A percentile compares a stretch with the other conserved stretches of the same genome.
Conservation (phyloP, 148 eudicot genomes). For the Spergularia marina region DNA sequence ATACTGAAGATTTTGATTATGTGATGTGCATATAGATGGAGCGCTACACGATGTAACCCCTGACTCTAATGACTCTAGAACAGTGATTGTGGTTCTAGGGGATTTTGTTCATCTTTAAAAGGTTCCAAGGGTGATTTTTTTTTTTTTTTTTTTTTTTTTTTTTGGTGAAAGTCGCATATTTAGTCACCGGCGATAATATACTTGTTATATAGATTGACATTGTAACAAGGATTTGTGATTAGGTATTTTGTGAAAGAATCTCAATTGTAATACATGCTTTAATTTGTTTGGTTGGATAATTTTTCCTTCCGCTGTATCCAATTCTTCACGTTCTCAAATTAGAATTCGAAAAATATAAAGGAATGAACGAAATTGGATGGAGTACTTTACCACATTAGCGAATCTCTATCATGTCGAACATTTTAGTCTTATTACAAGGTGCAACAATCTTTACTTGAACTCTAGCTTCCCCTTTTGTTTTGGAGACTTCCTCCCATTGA, state of each 20-base stretch:
- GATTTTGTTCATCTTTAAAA: background rate
- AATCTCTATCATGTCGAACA: too few species aligned
- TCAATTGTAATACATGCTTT: too few species aligned
- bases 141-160: background rate
- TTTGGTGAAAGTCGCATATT: background rate
- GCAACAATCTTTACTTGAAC: too few species aligned
- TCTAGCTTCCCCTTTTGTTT: too few species aligned
- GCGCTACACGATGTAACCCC: background rate
- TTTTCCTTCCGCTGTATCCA: too few species aligned
- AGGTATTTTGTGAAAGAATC: background rate
- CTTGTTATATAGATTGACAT: background rate
- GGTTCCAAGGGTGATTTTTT: conserved; percentile 5
- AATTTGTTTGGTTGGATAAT: too few species aligned
- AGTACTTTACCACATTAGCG: too few species aligned
- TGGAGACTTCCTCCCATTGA: too few species aligned
- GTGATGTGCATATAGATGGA: background rate
- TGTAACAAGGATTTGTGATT: background rate
- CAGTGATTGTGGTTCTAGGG: background rate
- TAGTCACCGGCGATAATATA: conserved; percentile 1
- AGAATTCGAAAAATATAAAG: too few species aligned
- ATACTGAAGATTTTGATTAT: background rate
- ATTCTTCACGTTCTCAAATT: too few species aligned
- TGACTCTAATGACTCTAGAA: background rate
- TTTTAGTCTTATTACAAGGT: too few species aligned
- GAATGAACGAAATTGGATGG: too few species aligned